Conservation (phyloP, 2,329 filamentous ascomycete species). For the Penicillium frequentans region DNA sequence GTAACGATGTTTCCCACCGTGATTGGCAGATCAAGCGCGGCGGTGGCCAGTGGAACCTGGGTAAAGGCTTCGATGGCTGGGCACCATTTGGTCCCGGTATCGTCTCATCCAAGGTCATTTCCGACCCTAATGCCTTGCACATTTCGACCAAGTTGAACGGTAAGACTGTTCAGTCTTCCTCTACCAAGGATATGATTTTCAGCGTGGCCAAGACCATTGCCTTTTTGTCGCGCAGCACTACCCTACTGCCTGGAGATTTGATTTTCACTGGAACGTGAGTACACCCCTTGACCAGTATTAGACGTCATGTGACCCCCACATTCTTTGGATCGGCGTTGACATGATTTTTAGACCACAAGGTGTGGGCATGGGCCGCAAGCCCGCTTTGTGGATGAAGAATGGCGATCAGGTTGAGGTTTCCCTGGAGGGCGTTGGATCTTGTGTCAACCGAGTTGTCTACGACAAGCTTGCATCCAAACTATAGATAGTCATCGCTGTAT, state of each 20-base stretch:
- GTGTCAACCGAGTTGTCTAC: constrained; percentile 43
- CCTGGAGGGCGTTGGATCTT: constrained; percentile 65
- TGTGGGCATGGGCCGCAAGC: constrained; percentile 68
- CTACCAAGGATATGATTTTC: constrained; percentile 53
- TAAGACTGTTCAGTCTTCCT: constrained; percentile 49
- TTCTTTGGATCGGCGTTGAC: neutral
- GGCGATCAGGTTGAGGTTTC: constrained; percentile 69
- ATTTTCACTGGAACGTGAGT: constrained; percentile 49
- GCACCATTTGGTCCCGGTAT: constrained; percentile 73
- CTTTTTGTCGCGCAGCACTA: constrained; percentile 48
- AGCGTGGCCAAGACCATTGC: constrained; percentile 47
- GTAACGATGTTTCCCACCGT: constrained; percentile 78
- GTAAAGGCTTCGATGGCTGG: constrained; percentile 76
- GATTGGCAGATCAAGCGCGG: constrained; percentile 72
- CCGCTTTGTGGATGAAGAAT: constrained; percentile 67
- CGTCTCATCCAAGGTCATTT: constrained; percentile 54
- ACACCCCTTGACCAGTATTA: neutral
- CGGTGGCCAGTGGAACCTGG: constrained; percentile 69
- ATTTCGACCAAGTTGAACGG: constrained; percentile 53
- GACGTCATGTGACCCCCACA: neutral
- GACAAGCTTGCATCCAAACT: constrained; percentile 43
- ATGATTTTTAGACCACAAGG: constrained; percentile 57
- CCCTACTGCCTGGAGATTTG: constrained; percentile 41
- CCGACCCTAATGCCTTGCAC: constrained; percentile 40
- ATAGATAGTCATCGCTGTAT: constrained; percentile 16